phyloP scores from a whole-genome alignment of 257 asterid genomes.

The Nicotiana undulata region DNA sequence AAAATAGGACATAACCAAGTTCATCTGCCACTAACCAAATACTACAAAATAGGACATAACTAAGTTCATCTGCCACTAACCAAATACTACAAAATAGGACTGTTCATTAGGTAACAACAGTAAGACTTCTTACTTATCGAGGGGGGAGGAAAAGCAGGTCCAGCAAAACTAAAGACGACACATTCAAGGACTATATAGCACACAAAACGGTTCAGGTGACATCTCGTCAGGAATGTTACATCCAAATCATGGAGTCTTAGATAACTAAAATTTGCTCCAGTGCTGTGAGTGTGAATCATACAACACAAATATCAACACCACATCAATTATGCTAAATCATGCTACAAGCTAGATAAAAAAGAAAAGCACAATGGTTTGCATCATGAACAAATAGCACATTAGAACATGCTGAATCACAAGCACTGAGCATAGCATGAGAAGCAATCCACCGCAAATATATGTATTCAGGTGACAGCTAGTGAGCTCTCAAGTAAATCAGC shows the following conservation, averaged over 20 bases:
- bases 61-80: background rate
- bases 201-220: background rate
- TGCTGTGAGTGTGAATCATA: background rate
- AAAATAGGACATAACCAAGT: background rate
- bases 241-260: background rate
- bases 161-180: background rate
- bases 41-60: background rate
- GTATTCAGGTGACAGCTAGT: background rate
- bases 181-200: background rate
- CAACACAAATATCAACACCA: background rate
- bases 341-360: background rate
- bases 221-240: background rate
- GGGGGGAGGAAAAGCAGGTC: background rate
- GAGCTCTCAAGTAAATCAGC: background rate
- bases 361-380: background rate
- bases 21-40: background rate
- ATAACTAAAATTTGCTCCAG: background rate
- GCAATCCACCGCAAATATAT: background rate
- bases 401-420: background rate
- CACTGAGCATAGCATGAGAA: background rate
- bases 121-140: background rate
- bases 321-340: background rate
- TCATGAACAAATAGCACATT: background rate
- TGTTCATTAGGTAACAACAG: background rate
- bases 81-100: background rate